These are phyloP conservation scores for Lactarius akahatsu DNA, from an alignment of 768 basidiomycete genomes.

Conservation along the genomic window DNA sequence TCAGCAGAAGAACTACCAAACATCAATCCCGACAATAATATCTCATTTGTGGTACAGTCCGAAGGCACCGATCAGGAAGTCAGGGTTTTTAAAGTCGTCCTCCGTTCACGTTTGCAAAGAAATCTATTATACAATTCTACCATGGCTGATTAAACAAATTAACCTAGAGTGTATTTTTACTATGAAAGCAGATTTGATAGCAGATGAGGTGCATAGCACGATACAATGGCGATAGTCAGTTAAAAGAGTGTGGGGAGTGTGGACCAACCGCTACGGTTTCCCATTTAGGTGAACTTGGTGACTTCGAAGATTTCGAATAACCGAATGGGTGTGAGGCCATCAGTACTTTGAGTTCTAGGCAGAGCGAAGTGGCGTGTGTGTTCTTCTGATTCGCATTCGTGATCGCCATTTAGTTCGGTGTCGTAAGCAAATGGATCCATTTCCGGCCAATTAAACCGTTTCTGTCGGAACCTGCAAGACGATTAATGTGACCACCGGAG, in stretches of 20 bases:
- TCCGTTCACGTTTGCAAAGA: background rate
- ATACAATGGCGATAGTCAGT: background rate
- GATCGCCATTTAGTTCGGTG: background rate
- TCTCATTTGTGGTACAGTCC: conserved; percentile 19
- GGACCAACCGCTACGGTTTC: background rate
- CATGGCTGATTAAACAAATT: background rate
- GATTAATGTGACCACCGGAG: conserved; percentile 6
- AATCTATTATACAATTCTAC: conserved; percentile 4
- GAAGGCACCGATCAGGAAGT: conserved; percentile 21
- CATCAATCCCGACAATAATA: background rate
- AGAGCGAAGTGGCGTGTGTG: background rate
- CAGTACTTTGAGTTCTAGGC: conserved; percentile 13
- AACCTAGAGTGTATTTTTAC: background rate
- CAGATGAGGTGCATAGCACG: background rate
- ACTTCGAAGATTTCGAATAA: conserved; percentile 27
- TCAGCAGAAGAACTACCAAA: conserved; percentile 16
- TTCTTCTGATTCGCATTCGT: conserved; percentile 10
- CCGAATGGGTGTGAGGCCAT: conserved; percentile 27
- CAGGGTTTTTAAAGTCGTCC: conserved; percentile 15
- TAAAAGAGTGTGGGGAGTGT: background rate
- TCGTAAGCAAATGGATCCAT: conserved; percentile 14
- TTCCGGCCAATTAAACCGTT: conserved; percentile 66
- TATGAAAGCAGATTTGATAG: background rate
- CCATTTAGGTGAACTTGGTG: conserved; percentile 11
- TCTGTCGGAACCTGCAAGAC: conserved; percentile 57